Conservation (phyloP, 805 yeast species). For the Lipomyces lipofer region DNA sequence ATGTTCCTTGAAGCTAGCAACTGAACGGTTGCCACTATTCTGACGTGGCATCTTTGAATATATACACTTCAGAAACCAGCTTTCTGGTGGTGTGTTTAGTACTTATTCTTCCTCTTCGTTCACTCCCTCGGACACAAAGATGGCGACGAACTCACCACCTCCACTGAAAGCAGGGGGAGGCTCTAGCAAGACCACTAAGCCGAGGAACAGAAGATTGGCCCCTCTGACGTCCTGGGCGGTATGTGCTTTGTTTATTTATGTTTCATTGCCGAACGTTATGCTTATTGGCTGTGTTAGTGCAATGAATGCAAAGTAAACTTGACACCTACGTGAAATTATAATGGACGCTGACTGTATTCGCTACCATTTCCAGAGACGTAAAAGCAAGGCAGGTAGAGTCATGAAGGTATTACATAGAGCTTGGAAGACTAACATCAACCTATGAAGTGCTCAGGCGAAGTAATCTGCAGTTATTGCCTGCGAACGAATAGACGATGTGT, state of each 20-base stretch:
- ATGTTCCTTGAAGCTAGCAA: no score
- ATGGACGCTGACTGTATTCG: not conserved
- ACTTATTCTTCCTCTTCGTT: no score
- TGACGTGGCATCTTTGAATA: no score
- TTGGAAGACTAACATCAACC: not conserved
- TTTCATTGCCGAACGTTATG: not conserved
- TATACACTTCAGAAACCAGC: no score
- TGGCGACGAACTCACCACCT: no score
- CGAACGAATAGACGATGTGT: constrained; percentile 16
- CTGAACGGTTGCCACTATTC: no score
- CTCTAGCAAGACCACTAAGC: not conserved
- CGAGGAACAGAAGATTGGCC: not conserved
- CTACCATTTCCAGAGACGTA: not conserved
- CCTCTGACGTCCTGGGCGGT: not conserved
- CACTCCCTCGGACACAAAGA: no score
- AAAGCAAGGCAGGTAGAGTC: not conserved
- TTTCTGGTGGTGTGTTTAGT: no score
- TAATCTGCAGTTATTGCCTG: constrained; percentile 11
- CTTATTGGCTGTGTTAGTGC: no score
- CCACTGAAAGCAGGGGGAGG: no score
- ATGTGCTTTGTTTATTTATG: not conserved
- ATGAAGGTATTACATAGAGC: not conserved
- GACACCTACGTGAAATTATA: not conserved
- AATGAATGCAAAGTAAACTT: constrained; percentile 3
- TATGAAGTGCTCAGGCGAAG: constrained; percentile 16